Percentiles rank a stretch among this genome's conserved stretches.
Evolutionary conservation across 805 yeast species (phyloP).

Genomic region (Cephaloascus albidus): DNA sequence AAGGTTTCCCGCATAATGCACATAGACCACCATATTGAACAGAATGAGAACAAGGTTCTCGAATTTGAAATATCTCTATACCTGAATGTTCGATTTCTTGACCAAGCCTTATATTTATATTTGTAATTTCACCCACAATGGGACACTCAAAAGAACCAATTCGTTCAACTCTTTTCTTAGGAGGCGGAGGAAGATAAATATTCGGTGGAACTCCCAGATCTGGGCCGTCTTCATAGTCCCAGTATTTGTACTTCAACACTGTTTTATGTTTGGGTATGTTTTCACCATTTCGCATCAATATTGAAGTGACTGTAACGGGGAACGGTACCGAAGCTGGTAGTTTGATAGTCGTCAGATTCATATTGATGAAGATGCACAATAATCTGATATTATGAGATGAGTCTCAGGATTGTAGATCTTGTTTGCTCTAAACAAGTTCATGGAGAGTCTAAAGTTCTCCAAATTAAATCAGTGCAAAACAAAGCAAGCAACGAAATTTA

Average conservation of each 20-base stretch:
- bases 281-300: slow-evolving; percentile 35
- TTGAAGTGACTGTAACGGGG: slow-evolving; percentile 55
- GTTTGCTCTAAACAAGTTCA: too few species aligned
- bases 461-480: too few species aligned
- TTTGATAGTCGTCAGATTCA: neutral
- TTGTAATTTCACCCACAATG: slow-evolving; percentile 55
- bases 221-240: slow-evolving; percentile 55
- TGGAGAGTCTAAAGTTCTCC: too few species aligned
- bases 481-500: too few species aligned
- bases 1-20: slow-evolving; percentile 81
- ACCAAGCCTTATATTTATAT: slow-evolving; percentile 41
- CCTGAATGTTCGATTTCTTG: slow-evolving; percentile 48
- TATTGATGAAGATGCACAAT: too few species aligned
- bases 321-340: slow-evolving; percentile 58
- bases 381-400: too few species aligned
- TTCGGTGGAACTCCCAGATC: slow-evolving; percentile 28
- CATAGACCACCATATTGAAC: slow-evolving; percentile 94
- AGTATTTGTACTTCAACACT: slow-evolving; percentile 53
- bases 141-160: slow-evolving; percentile 81
- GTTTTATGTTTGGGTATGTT: slow-evolving; percentile 41
- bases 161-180: slow-evolving; percentile 51
- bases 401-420: too few species aligned
- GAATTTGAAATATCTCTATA: slow-evolving; percentile 40
- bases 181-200: slow-evolving; percentile 15
- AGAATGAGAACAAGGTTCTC: slow-evolving; percentile 85